phyloP scores from a whole-genome alignment of 148 eudicot genomes.

The Rhododendron vialii region DNA sequence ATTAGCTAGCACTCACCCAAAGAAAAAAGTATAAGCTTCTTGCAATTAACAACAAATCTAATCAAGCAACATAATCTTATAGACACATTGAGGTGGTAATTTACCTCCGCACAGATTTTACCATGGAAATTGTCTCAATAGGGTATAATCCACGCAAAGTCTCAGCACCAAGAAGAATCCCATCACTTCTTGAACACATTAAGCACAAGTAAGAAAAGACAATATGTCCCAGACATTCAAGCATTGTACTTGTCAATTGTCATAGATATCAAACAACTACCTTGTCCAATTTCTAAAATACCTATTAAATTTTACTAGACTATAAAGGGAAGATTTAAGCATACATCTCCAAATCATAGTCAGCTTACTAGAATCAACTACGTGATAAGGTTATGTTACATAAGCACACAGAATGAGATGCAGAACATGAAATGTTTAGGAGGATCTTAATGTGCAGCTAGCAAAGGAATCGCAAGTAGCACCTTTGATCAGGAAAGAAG shows the following conservation, averaged over 20 bases:
- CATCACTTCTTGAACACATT: conserved; percentile 64
- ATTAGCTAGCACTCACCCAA: neutral
- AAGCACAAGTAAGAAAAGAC: conserved; percentile 4
- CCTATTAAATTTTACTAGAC: neutral
- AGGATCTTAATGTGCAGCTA: neutral
- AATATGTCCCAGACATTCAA: neutral
- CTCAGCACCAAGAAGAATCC: conserved; percentile 91
- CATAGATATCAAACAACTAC: neutral
- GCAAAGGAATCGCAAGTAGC: neutral
- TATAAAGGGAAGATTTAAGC: neutral
- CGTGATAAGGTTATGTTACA: neutral
- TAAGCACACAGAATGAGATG: neutral
- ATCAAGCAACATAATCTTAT: neutral
- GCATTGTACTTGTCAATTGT: neutral
- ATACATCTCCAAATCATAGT: neutral
- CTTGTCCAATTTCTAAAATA: neutral
- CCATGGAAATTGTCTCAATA: conserved; percentile 68
- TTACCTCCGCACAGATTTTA: conserved; percentile 80
- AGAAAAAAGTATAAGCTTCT: neutral
- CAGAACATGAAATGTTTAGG: neutral
- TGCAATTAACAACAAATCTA: neutral
- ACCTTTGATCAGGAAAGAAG: neutral
- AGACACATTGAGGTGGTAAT: neutral
- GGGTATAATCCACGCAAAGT: conserved; percentile 82
- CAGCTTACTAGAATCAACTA: neutral